phyloP scores from a whole-genome alignment of 1,139 yeast species.

The Pichia sorboxylosa region DNA sequence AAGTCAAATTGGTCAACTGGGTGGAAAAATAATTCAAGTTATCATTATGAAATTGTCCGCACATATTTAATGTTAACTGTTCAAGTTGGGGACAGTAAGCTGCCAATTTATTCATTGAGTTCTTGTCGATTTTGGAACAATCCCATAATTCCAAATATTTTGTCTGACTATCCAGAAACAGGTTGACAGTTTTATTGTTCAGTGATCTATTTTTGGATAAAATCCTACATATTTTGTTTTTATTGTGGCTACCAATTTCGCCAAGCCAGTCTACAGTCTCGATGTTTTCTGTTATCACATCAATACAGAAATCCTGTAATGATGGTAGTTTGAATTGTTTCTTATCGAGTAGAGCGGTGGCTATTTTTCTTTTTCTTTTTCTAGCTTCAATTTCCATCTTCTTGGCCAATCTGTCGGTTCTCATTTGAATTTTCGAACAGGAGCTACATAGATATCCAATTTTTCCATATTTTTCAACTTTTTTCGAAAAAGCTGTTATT shows the following conservation, averaged over 20 bases:
- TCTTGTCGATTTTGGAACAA: slow-evolving; percentile 67
- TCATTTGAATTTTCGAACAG: slow-evolving; percentile 41
- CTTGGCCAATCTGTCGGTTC: slow-evolving; percentile 34
- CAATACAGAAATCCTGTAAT: slow-evolving; percentile 73
- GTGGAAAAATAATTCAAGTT: slow-evolving; percentile 51
- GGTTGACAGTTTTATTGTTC: slow-evolving; percentile 53
- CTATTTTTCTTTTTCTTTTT: slow-evolving; percentile 63
- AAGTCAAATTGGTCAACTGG: slow-evolving; percentile 42
- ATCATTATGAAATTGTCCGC: slow-evolving; percentile 82
- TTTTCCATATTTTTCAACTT: slow-evolving; percentile 32
- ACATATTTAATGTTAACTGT: slow-evolving; percentile 66
- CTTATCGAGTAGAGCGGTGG: slow-evolving; percentile 72
- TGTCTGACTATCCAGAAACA: slow-evolving; percentile 56
- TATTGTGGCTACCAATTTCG: slow-evolving; percentile 58
- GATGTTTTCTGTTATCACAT: slow-evolving; percentile 58
- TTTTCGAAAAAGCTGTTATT: slow-evolving; percentile 56
- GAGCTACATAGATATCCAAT: slow-evolving; percentile 54
- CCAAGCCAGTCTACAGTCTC: slow-evolving; percentile 56
- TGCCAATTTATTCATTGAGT: slow-evolving; percentile 58
- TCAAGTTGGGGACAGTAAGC: slow-evolving; percentile 69
- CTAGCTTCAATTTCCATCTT: slow-evolving; percentile 52
- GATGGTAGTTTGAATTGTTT: slow-evolving; percentile 52
- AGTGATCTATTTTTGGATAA: slow-evolving; percentile 72
- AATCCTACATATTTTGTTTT: slow-evolving; percentile 60
- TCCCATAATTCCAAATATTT: slow-evolving; percentile 72